Evolutionary conservation across 148 eudicot species (phyloP), one percentile per base, ranked within the genome.

Genomic region (Mesembryanthemum crystallinum): DNA sequence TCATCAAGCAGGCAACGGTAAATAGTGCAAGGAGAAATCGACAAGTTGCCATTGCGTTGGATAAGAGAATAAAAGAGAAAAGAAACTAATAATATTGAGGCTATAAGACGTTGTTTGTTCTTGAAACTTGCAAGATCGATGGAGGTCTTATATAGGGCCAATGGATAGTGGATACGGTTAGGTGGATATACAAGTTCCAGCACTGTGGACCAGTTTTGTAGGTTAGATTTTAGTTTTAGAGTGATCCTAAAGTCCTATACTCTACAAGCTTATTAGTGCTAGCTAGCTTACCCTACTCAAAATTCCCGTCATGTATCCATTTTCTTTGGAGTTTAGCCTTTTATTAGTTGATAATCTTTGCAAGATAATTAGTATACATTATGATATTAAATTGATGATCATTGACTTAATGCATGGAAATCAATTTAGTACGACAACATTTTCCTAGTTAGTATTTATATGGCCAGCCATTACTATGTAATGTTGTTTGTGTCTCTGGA

Each of bases 141-240:
- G 30, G 20, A n/a, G 42, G 24, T 20, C 42, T 80, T 75, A 75
- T 75, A 80, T 75, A 80, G 23, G 33, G 39, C n/a, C n/a, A n/a
- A n/a, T n/a, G 23, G 29, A 5, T 43, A 51, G 42, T 8, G 21
- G n/a, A 66, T 35, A 64, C 64, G 63, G 54, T 76, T 76, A 75
- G 78, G 82, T 35, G 6, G 39, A 70, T n/a, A 24, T 59, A 2
- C 58, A 52, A 32, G 20, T 11, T 76, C 18, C 15, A 71, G 42
- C 30, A 0, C 12, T 13, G 5, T 65, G 61, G 72, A 76, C 61
- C 76, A 76, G 54, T 51, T n/a, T 51, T n/a, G 75, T 52, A 76
- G 72, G 83, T 80, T 76, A 65, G 55, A 66, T 65, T 42, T 74
- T 72, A 77, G 65, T 72, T 80, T 76, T 71, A 80, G 83, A 76